Evolutionary conservation across 176 grass and related monocot species (phyloP).

Genomic region (Eragrostis curvula): DNA sequence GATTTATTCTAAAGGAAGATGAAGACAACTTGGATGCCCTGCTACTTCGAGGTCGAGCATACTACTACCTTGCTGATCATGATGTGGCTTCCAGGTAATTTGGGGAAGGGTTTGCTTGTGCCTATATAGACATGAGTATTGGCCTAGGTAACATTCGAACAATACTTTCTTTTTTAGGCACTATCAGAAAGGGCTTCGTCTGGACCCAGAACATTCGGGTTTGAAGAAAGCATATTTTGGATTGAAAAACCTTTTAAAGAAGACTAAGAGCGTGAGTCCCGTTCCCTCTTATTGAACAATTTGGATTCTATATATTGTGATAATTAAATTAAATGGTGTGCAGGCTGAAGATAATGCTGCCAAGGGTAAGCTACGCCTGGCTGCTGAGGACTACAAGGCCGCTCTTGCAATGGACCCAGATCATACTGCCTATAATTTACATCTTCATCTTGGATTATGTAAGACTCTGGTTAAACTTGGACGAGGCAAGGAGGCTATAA

Average conservation of each 20-base stretch:
- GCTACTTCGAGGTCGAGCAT: slow-evolving; percentile 82
- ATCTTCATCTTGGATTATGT: slow-evolving; percentile 90
- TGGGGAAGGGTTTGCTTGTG: background rate
- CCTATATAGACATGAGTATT: background rate
- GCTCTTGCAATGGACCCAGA: slow-evolving; percentile 88
- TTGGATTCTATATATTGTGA: background rate
- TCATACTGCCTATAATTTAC: slow-evolving; percentile 74
- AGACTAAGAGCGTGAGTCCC: slow-evolving; percentile 80
- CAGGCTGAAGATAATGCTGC: slow-evolving; percentile 94
- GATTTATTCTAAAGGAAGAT: slow-evolving; percentile 97
- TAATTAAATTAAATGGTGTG: slow-evolving; percentile 26
- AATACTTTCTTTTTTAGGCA: slow-evolving; percentile 60
- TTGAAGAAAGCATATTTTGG: slow-evolving; percentile 98
- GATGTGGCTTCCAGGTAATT: slow-evolving; percentile 90
- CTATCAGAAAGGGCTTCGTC: slow-evolving; percentile 86
- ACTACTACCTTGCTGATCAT: slow-evolving; percentile 99
- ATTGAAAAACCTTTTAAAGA: slow-evolving; percentile 96
- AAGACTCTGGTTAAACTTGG: slow-evolving; percentile 97
- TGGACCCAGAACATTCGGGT: slow-evolving; percentile 92
- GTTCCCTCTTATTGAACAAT: slow-evolving; percentile 18
- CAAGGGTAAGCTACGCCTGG: slow-evolving; percentile 84
- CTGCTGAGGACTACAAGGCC: slow-evolving; percentile 91
- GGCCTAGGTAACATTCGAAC: slow-evolving; percentile 10
- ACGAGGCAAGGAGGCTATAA: slow-evolving; percentile 94
- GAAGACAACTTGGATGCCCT: slow-evolving; percentile 93